phyloP scores from a whole-genome alignment of 1,284 basidiomycete genomes.

The Omphalotus olearius region DNA sequence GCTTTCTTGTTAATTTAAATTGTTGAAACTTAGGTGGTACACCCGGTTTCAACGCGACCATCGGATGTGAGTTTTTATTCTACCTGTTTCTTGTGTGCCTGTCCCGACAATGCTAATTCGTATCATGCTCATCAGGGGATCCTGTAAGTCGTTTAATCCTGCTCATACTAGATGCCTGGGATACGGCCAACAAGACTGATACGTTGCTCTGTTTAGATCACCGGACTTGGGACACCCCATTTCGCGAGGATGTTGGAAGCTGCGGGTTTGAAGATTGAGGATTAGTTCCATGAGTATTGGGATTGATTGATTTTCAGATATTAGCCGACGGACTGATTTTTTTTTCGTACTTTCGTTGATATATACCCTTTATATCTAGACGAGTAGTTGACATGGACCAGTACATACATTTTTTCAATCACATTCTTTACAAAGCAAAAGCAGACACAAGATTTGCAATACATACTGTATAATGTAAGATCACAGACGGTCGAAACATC shows the following conservation, averaged over 20 bases:
- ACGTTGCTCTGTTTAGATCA: not conserved
- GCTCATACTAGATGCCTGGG: not conserved
- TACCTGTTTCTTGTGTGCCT: not conserved
- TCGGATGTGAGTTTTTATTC: slow-evolving; percentile 1
- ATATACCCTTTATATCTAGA: too few species aligned
- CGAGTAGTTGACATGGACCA: too few species aligned
- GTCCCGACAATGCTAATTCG: not conserved
- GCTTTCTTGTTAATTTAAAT: not conserved
- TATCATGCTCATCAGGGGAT: not conserved
- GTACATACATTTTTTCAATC: too few species aligned
- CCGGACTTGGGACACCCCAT: slow-evolving; percentile 9
- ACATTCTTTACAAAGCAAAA: too few species aligned
- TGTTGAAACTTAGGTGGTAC: slow-evolving; percentile 3
- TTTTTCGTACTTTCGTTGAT: too few species aligned
- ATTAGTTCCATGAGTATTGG: too few species aligned
- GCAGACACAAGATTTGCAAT: too few species aligned
- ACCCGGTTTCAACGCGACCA: slow-evolving; percentile 11
- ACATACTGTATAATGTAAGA: too few species aligned
- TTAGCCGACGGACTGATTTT: too few species aligned
- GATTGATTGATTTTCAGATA: too few species aligned
- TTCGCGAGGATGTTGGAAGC: slow-evolving; percentile 6
- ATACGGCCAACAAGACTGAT: not conserved
- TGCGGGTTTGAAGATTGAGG: not conserved
- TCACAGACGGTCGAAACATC: too few species aligned
- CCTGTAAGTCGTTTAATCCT: not conserved